Evolutionary conservation across 2,329 filamentous ascomycete genomes (phyloP).

Genomic region (Sphaceloma murrayae): DNA sequence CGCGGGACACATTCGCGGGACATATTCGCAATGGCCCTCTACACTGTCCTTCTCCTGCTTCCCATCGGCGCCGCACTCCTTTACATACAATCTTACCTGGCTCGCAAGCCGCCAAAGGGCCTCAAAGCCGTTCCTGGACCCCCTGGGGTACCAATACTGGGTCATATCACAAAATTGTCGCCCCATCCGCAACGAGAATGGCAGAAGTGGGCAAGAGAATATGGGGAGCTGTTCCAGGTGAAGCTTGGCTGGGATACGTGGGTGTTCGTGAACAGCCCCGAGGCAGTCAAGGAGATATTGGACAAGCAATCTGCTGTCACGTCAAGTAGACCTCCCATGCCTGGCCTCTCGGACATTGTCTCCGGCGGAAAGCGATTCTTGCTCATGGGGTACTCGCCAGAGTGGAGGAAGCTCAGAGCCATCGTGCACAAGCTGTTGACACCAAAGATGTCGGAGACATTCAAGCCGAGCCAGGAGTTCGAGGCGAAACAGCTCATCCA

Average conservation of each 20-base stretch:
- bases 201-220: slow-evolving; percentile 32
- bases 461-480: slow-evolving; percentile 38
- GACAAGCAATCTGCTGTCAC: slow-evolving; percentile 33
- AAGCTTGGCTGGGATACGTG: slow-evolving; percentile 39
- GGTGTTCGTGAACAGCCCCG: slow-evolving; percentile 35
- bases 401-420: slow-evolving; percentile 34
- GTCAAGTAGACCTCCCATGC: slow-evolving; percentile 31
- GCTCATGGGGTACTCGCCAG: slow-evolving; percentile 34
- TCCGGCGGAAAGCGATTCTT: slow-evolving; percentile 34
- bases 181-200: slow-evolving; percentile 27
- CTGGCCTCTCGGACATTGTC: slow-evolving; percentile 34
- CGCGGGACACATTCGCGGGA: too few species aligned
- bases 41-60: slow-evolving; percentile 3
- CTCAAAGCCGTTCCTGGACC: slow-evolving; percentile 28
- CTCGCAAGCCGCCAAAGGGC: slow-evolving; percentile 17
- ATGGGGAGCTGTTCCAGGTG: slow-evolving; percentile 39
- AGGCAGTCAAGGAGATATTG: slow-evolving; percentile 38
- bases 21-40: not conserved
- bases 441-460: slow-evolving; percentile 30
- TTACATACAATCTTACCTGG: slow-evolving; percentile 5
- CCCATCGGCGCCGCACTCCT: slow-evolving; percentile 1
- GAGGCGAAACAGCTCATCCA: slow-evolving; percentile 38
- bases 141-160: slow-evolving; percentile 35
- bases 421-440: slow-evolving; percentile 34
- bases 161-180: slow-evolving; percentile 33